phyloP scores from a whole-genome alignment of 2,329 filamentous ascomycete species.

The Sclerotinia spermophila region DNA sequence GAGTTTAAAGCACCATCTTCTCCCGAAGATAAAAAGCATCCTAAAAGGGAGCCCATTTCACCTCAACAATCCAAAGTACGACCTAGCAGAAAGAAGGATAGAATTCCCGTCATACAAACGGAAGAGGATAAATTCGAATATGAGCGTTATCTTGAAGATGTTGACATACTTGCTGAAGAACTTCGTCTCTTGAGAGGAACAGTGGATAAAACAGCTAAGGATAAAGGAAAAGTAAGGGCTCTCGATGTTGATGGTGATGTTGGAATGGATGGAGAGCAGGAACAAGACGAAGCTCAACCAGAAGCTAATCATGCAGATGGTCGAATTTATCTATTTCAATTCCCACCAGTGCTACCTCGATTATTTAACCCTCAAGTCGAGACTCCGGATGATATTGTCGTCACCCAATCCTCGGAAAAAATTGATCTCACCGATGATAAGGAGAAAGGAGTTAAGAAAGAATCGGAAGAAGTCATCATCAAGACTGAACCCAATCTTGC shows the following conservation, averaged over 20 bases:
- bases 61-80: background rate
- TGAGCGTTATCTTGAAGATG: conserved; percentile 45
- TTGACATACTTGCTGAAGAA: conserved; percentile 45
- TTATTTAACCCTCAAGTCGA: conserved; percentile 38
- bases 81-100: conserved; percentile 2
- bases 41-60: conserved; percentile 9
- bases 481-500: conserved; percentile 16
- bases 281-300: conserved; percentile 23
- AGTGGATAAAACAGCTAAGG: conserved; percentile 35
- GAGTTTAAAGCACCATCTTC: conserved; percentile 13
- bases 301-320: conserved; percentile 43
- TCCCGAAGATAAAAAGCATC: conserved; percentile 13
- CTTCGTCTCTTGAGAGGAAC: conserved; percentile 30
- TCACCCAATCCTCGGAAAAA: conserved; percentile 22
- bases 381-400: conserved; percentile 42
- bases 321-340: conserved; percentile 61
- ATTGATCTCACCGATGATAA: conserved; percentile 28
- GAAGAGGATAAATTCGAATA: conserved; percentile 51
- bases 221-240: conserved; percentile 34
- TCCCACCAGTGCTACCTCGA: conserved; percentile 58
- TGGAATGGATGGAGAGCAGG: conserved; percentile 27
- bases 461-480: conserved; percentile 26
- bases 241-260: conserved; percentile 43
- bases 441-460: conserved; percentile 25
- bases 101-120: conserved; percentile 46